phyloP scores from a whole-genome alignment of 148 eudicot species.

The Nyssa sinensis region DNA sequence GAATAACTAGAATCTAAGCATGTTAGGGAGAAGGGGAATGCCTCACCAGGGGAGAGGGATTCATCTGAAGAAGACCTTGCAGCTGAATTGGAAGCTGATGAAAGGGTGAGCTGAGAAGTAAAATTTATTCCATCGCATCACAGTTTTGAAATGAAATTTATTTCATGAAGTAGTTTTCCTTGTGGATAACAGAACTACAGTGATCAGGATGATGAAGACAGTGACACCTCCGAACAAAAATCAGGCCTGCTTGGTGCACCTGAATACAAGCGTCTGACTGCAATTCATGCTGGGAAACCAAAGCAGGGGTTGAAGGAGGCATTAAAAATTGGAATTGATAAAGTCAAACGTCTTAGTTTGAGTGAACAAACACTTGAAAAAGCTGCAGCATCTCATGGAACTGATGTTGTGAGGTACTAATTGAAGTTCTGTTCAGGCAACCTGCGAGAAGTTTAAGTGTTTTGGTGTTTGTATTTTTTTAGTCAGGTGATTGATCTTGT shows the following conservation, averaged over 20 bases:
- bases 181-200: constrained; percentile 23
- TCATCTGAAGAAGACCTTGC: constrained; percentile 38
- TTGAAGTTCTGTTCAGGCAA: too few relatives aligned
- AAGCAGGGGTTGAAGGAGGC: constrained; percentile 52
- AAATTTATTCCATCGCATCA: too few relatives aligned
- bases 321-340: constrained; percentile 40
- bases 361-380: constrained; percentile 68
- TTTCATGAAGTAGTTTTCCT: too few relatives aligned
- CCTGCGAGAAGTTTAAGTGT: too few relatives aligned
- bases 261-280: constrained; percentile 45
- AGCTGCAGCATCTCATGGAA: constrained; percentile 44
- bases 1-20: constrained; percentile 62
- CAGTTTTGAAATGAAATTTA: too few relatives aligned
- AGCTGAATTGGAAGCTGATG: constrained; percentile 15
- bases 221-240: constrained; percentile 30
- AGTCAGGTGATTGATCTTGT: too few relatives aligned
- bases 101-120: constrained; percentile 11
- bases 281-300: constrained; percentile 68
- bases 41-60: constrained; percentile 32
- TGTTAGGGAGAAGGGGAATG: too few relatives aligned
- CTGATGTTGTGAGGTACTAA: constrained; percentile 59
- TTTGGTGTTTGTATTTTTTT: too few relatives aligned
- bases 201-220: constrained; percentile 43
- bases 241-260: constrained; percentile 33
- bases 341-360: constrained; percentile 69